phyloP scores from a whole-genome alignment of 2,329 filamentous ascomycete species.

The Coleophoma crateriformis region DNA sequence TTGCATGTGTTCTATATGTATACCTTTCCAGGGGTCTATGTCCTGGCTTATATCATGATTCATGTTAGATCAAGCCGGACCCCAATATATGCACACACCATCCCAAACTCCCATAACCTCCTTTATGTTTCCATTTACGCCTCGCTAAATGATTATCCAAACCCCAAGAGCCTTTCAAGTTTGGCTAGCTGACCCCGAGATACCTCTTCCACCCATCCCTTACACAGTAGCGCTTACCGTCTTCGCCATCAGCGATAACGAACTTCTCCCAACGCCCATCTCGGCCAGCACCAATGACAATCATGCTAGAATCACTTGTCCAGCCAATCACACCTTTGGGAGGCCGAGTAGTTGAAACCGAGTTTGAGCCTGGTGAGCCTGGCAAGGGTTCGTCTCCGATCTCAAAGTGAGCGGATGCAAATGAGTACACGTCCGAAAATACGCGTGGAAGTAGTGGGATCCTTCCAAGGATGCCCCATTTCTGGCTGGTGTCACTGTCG shows the following conservation, averaged over 20 bases:
- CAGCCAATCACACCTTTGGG: constrained; percentile 84
- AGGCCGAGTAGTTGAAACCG: constrained; percentile 40
- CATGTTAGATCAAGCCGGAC: not conserved
- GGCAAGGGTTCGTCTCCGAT: constrained; percentile 71
- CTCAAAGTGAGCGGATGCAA: constrained; percentile 74
- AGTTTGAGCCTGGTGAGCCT: constrained; percentile 46
- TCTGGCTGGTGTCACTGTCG: constrained; percentile 53
- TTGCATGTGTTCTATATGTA: too few species aligned
- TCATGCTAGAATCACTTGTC: constrained; percentile 66
- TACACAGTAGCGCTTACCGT: constrained; percentile 60
- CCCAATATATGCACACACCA: not conserved
- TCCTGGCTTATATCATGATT: not conserved
- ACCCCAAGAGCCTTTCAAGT: not conserved
- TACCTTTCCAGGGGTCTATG: not conserved
- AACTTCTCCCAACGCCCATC: constrained; percentile 90
- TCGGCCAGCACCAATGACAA: constrained; percentile 73
- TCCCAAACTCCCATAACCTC: not conserved
- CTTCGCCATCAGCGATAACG: constrained; percentile 59
- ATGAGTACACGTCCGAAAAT: constrained; percentile 87
- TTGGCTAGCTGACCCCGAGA: constrained; percentile 37
- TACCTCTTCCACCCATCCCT: constrained; percentile 82
- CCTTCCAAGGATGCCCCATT: constrained; percentile 81
- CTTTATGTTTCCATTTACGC: constrained; percentile 8
- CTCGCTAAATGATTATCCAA: constrained; percentile 14
- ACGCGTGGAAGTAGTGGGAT: constrained; percentile 80